Conservation (phyloP, 106 monocot species). For the Chionographis japonica region DNA sequence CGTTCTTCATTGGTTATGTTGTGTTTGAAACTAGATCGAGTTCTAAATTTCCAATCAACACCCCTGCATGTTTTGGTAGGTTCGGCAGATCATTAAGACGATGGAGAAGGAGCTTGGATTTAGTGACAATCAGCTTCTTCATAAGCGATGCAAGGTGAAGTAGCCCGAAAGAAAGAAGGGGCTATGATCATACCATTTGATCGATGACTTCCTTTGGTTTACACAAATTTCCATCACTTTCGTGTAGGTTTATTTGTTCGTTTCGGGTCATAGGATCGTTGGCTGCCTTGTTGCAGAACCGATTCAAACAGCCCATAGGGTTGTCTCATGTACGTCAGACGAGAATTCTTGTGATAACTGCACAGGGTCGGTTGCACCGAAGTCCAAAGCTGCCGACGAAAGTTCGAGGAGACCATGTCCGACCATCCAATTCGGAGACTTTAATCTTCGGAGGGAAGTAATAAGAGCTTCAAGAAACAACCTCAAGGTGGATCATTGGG, state of each 20-base stretch:
- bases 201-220: not conserved
- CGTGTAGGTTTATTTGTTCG: conserved; percentile 66
- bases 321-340: conserved; percentile 25
- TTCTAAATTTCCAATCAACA: no score
- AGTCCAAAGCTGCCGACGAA: not conserved
- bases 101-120: conserved; percentile 75
- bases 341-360: not conserved
- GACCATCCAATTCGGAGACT: conserved; percentile 53
- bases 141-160: conserved; percentile 67
- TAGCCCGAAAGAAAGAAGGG: not conserved
- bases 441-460: conserved; percentile 61
- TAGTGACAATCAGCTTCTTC: conserved; percentile 50
- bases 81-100: conserved; percentile 43
- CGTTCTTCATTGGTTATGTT: no score
- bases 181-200: no score
- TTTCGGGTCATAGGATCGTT: conserved; percentile 56
- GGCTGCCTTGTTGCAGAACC: conserved; percentile 86
- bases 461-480: conserved; percentile 14
- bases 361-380: not conserved
- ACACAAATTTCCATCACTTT: not conserved
- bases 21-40: no score
- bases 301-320: conserved; percentile 63
- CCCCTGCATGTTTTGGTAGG: conserved; percentile 24
- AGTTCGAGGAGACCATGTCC: not conserved
- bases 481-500: conserved; percentile 9